Evolutionary conservation across 306 rosid genomes (phyloP), one percentile per base, ranked within the genome.

Genomic region (Fragaria ananassa): DNA sequence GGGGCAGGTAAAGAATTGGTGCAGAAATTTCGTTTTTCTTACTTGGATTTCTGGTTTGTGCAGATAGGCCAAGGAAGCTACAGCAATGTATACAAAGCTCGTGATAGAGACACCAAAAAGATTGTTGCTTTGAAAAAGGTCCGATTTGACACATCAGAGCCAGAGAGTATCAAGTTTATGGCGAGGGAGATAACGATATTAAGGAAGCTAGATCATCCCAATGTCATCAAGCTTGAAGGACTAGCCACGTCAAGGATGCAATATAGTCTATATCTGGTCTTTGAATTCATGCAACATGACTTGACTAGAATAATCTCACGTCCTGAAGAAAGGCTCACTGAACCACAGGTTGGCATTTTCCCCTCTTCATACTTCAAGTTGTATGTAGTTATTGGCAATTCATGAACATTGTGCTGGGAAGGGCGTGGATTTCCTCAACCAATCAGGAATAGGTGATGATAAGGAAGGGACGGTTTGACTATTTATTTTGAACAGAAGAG

Each of bases 101-200:
- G 83, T 62, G 96, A 90, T 46, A 86, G 87, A 81, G 84, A 76
- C 54, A 84, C 83, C 4, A 82, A 83, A 58, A 89, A 87, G 84
- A 80, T 90, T 69, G 93, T 90, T 17, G 97, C 97, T 50, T 66
- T 88, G 86, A 92, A 92, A 85, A 92, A 92, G 72, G 97, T 92
- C 3, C 78, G 93, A 5, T 90, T 90, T 73, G 89, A 92, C 78
- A 92, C 96, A 18, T 88, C 93, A 0, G 93, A 88, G 81, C 78
- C 90, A 1, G 93, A 88, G 46, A 92, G 96, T 27, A 74, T 92
- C 9, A 88, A 81, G 75, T 90, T 92, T 49, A 92, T 92, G 97
- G 96, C 97, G 17, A 90, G 96, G 78, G 97, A 92, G 81, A 90
- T 92, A 78, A 76, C 12, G 87, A 69, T 84, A 35, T 71, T 92